Evolutionary conservation across 1,284 basidiomycete species (phyloP), one percentile per base, ranked within the genome.

Genomic region (Singerocomus inundabilis): DNA sequence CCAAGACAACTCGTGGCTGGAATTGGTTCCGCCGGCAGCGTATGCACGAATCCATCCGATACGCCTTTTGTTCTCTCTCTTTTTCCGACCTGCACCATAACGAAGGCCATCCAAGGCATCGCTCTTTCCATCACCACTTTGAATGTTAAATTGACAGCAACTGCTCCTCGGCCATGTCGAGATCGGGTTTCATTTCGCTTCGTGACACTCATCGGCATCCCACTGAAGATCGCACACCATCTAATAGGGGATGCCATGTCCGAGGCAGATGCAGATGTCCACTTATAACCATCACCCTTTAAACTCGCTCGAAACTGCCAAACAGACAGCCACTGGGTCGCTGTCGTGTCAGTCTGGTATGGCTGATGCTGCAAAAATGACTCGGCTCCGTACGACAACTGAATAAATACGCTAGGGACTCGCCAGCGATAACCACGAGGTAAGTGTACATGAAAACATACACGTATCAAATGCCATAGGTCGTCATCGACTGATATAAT

Each of bases 401-500:
- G 15, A 4, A 57, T 57, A 48, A 50, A 59, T 52, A 61, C 24
- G 44, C 49, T 35, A 53, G 25, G 31, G 41, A 50, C 48, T 50
- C 49, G 48, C 64, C 49, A 48, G 50, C 59, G 46, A 54, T 26
- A 45, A 29, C 36, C 31, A 48, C 24, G 45, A 52, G 46, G n/a
- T n/a, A n/a, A n/a, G n/a, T n/a, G 57, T 63, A 60, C 31, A 60
- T 49, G 26, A 24, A 49, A 9, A 36, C 26, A 48, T n/a, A 34
- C n/a, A n/a, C n/a, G n/a, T n/a, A n/a, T n/a, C 29, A 32, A 32
- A 35, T 18, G 28, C 43, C 44, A 55, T 58, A 48, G 16, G 31
- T 43, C 21, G 39, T 49, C 52, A 47, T 51, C 18, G 36, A 52
- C 51, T 61, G 42, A 64, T 51, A 46, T 53, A 44, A 62, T 57